These are phyloP conservation scores for Pseudonitzschia multiseries DNA, from an alignment of 108 stramenopile genomes.

Conservation along the genomic window DNA sequence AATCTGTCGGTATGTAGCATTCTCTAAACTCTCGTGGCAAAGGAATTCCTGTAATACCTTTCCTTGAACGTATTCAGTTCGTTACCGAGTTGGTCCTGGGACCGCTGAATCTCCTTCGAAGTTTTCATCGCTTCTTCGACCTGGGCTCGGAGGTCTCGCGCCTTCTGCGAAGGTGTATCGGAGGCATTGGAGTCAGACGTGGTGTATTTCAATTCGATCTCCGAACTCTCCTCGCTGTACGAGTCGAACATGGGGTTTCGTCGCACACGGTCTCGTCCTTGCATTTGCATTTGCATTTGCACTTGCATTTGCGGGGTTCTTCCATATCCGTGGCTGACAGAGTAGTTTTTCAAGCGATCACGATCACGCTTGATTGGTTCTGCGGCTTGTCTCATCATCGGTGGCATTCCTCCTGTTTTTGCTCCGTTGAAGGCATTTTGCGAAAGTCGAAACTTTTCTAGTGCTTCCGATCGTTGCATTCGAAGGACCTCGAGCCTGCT, in stretches of 20 bases:
- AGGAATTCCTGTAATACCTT: constrained; percentile 16
- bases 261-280: background rate
- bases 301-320: background rate
- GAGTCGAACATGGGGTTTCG: background rate
- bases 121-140: constrained; percentile 45
- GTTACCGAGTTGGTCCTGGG: constrained; percentile 40
- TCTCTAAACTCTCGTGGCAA: too few species aligned
- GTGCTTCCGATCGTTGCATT: constrained; percentile 18
- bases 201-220: constrained; percentile 4
- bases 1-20: too few species aligned
- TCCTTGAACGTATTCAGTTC: constrained; percentile 41
- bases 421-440: background rate
- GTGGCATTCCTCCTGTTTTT: background rate
- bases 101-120: constrained; percentile 31
- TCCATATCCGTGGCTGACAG: background rate
- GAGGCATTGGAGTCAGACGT: constrained; percentile 1
- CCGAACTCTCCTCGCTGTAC: background rate
- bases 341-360: constrained; percentile 11
- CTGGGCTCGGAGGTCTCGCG: constrained; percentile 42
- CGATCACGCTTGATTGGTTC: constrained; percentile 9
- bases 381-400: background rate
- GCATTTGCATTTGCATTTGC: too few species aligned
- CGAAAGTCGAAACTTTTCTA: constrained; percentile 13
- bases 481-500: constrained; percentile 31
- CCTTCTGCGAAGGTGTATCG: constrained; percentile 46